Conservation (phyloP, 148 eudicot genomes). For the Polygonum maritimum region DNA sequence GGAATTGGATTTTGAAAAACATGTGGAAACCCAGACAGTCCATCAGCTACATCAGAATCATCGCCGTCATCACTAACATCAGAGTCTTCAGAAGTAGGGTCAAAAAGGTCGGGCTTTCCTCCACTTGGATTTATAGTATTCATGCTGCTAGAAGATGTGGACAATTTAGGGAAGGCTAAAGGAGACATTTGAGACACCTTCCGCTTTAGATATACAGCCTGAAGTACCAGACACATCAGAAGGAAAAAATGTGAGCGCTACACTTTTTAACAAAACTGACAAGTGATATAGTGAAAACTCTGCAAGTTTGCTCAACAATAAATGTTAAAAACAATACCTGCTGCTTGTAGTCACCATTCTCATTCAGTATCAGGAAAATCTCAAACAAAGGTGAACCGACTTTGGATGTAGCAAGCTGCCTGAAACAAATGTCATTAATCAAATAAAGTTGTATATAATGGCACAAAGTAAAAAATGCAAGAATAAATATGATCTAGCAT, state of each 20-base stretch:
- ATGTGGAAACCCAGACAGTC: conserved; percentile 48
- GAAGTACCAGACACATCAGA: conserved; percentile 14
- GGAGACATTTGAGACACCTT: conserved; percentile 36
- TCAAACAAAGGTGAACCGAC: conserved; percentile 91
- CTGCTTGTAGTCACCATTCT: conserved; percentile 72
- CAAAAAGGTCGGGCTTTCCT: conserved; percentile 46
- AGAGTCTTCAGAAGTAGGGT: conserved; percentile 38
- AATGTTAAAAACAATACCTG: conserved; percentile 40
- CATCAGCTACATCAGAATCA: conserved; percentile 50
- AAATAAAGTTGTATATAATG: background rate
- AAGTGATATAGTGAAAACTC: background rate
- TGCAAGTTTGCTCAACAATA: background rate
- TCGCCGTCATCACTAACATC: conserved; percentile 62
- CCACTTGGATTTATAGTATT: conserved; percentile 39
- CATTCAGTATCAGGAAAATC: conserved; percentile 56
- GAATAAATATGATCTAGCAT: background rate
- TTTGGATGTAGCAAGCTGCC: conserved; percentile 82
- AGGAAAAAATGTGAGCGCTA: background rate
- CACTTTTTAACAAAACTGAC: background rate
- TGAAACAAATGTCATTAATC: conserved; percentile 27
- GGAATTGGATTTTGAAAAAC: conserved; percentile 74
- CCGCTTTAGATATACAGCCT: conserved; percentile 92
- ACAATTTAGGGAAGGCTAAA: conserved; percentile 37
- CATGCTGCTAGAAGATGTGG: conserved; percentile 31
- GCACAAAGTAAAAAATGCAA: background rate